Base-by-base conservation (phyloP, 2,329 filamentous ascomycete species). In the Epichloe bromicola region DNA sequence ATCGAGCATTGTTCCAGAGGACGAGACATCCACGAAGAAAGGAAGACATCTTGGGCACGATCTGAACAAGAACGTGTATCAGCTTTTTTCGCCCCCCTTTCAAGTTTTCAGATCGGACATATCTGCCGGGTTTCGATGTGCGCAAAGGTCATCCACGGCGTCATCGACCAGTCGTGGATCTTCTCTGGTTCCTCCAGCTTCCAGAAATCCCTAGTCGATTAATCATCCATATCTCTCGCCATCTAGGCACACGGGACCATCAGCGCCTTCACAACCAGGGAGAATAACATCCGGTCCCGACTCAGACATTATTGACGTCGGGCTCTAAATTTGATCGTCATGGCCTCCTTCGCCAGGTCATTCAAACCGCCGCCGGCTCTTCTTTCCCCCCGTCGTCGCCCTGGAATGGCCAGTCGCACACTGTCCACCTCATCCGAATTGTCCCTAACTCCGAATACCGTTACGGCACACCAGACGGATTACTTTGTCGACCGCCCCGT, bases 331-430 rank as follows among this genome's bases (percentile, higher is more conserved):
- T 47, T 19, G 23, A 39, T 26, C 47, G 33, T n/a, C 49, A 78
- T 78, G 74, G 68, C 74, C 53, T 71, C 65, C 60, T 64, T 76
- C 53, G 67, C 70, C 44, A 70, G 73, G 56, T 74, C 74, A 12
- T 70, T 78, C 61, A 69, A 75, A 56, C 67, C 72, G 7, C 63
- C 72, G 40, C 64, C 67, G 40, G 66, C 66, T 23, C 73, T 71
- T 56, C 63, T 74, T 36, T 65, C 72, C 68, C 23, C 70, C 45
- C 59, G 61, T 17, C 65, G 71, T 54, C 68, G 73, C 41, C 74
- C 73, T 37, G 63, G 64, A 40, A 71, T 71, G 59, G 62, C 70
- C 20, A 64, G 66, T 47, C 70, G 70, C 51, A 69, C 66, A 43
- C 61, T 72, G 53, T 76, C 74, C 50, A 71, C 65, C 59, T 73